Conservation (phyloP, 495 filamentous ascomycete species). For the Talaromyces borbonicus region DNA sequence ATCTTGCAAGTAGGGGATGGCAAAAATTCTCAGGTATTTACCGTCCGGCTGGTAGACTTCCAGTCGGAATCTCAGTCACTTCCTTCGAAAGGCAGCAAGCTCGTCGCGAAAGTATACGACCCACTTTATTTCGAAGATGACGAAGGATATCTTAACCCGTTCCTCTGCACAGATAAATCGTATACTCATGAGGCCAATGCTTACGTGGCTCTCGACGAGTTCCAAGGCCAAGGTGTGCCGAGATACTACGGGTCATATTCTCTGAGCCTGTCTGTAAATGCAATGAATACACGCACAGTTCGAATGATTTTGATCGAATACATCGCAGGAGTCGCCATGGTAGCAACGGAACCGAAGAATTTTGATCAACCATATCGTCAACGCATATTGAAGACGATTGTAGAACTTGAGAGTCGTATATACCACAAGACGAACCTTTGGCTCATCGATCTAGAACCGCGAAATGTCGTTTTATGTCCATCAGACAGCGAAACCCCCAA, state of each 20-base stretch:
- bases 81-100: conserved; percentile 7
- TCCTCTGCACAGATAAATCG: conserved; percentile 16
- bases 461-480: conserved; percentile 12
- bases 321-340: conserved; percentile 16
- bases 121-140: conserved; percentile 22
- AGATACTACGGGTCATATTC: conserved; percentile 19
- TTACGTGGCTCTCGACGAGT: conserved; percentile 12
- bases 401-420: conserved; percentile 15
- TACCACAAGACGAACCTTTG: conserved; percentile 11
- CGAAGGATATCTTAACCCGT: conserved; percentile 14
- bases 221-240: conserved; percentile 14
- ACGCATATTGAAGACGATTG: conserved; percentile 15
- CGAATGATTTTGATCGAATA: conserved; percentile 19
- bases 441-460: conserved; percentile 13
- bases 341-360: conserved; percentile 6
- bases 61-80: conserved; percentile 1
- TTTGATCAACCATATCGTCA: conserved; percentile 12
- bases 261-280: conserved; percentile 12
- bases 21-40: conserved; percentile 16
- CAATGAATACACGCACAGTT: conserved; percentile 11
- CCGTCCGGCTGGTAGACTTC: conserved; percentile 10
- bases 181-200: conserved; percentile 20
- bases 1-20: conserved; percentile 14
- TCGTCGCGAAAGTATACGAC: conserved; percentile 23
- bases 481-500: background rate